Percentiles rank a stretch among this genome's conserved stretches.
Evolutionary conservation across 2,329 filamentous ascomycete species (phyloP).

Genomic region (Fusarium sp.): DNA sequence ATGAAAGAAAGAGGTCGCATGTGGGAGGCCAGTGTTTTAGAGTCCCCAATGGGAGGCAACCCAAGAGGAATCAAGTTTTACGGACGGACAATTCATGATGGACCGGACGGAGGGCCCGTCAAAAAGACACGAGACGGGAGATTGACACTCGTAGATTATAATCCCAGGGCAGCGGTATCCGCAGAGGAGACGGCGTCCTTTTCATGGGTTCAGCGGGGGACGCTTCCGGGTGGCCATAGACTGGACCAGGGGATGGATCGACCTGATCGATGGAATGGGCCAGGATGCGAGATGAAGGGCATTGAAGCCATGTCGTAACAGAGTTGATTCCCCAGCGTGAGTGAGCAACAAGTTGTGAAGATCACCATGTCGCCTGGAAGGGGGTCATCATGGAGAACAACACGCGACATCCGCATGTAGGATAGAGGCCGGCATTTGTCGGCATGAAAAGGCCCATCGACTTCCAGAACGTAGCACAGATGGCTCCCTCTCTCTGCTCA

Average conservation of each 20-base stretch:
- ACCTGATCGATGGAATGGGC: constrained; percentile 12
- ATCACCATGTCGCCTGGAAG: background rate
- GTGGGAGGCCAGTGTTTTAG: background rate
- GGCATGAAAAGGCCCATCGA: background rate
- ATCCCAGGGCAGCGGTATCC: constrained; percentile 21
- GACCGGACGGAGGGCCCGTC: background rate
- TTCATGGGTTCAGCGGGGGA: constrained; percentile 30
- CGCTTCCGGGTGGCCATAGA: constrained; percentile 33
- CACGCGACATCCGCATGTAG: background rate
- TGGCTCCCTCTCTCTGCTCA: background rate
- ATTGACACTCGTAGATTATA: constrained; percentile 33
- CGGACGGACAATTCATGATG: background rate
- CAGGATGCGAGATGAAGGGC: constrained; percentile 4
- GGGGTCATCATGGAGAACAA: background rate
- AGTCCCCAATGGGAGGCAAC: background rate
- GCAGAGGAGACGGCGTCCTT: constrained; percentile 28
- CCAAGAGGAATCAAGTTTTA: background rate
- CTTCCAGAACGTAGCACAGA: constrained; percentile 5
- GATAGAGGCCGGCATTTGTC: background rate
- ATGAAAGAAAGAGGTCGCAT: background rate
- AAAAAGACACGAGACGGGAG: constrained; percentile 24
- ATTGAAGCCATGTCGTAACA: background rate
- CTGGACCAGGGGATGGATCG: constrained; percentile 26
- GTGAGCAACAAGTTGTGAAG: background rate
- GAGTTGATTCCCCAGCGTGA: background rate